These are phyloP conservation scores for Nannizzia gypsea DNA, from an alignment of 2,329 filamentous ascomycete genomes.

Conservation along the genomic window DNA sequence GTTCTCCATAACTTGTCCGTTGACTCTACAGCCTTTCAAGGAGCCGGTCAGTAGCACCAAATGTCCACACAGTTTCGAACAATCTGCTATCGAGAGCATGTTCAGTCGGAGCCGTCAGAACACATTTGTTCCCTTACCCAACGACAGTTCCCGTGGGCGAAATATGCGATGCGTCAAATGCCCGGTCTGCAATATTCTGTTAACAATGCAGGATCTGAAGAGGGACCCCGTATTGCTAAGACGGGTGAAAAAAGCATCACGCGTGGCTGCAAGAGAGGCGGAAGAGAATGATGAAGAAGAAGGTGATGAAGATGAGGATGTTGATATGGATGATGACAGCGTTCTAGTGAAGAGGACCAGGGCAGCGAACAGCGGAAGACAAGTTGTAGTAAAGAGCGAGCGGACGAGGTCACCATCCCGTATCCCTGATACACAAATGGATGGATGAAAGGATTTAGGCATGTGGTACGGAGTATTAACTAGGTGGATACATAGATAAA, in stretches of 20 bases:
- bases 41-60: constrained; percentile 39
- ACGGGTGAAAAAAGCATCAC: constrained; percentile 27
- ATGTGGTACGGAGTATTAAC: too few relatives aligned
- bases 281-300: constrained; percentile 25
- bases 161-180: constrained; percentile 25
- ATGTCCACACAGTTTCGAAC: constrained; percentile 42
- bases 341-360: constrained; percentile 9
- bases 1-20: constrained; percentile 37
- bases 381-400: constrained; percentile 6
- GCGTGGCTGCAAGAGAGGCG: constrained; percentile 19
- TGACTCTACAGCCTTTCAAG: constrained; percentile 36
- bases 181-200: constrained; percentile 30
- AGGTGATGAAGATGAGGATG: constrained; percentile 23
- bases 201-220: constrained; percentile 30
- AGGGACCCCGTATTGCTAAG: constrained; percentile 30
- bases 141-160: constrained; percentile 9
- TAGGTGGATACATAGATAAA: neutral
- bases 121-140: constrained; percentile 17
- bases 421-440: neutral
- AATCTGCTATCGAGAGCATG: constrained; percentile 35
- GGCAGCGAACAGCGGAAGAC: constrained; percentile 13
- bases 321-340: constrained; percentile 15
- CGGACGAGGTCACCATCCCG: neutral
- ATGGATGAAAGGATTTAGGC: neutral
- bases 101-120: constrained; percentile 24